Conservation (phyloP, 345 rosid genomes). For the Streptanthus diversifolius region DNA sequence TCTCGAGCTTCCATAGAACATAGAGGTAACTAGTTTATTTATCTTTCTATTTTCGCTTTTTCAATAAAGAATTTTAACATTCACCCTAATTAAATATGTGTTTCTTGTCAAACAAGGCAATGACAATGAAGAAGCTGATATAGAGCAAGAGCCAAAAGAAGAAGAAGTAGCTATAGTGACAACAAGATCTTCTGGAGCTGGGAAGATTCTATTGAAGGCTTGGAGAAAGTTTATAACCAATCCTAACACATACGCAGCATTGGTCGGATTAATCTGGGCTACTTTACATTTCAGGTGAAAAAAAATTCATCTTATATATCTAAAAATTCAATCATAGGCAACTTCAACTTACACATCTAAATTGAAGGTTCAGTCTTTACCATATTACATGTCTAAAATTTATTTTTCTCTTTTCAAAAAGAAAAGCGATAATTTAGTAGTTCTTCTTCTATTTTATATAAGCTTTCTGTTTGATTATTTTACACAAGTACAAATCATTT, state of each 20-base stretch:
- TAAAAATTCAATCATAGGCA: not conserved
- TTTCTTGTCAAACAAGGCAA: slow-evolving; percentile 28
- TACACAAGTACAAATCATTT: not conserved
- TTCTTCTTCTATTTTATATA: slow-evolving; percentile 20
- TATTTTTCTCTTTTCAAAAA: not conserved
- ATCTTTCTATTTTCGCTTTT: not conserved
- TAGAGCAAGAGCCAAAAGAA: slow-evolving; percentile 50
- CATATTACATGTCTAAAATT: not conserved
- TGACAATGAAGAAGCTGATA: slow-evolving; percentile 33
- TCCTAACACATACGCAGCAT: slow-evolving; percentile 80
- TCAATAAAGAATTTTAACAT: not conserved
- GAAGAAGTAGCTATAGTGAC: slow-evolving; percentile 37
- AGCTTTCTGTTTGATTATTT: slow-evolving; percentile 12
- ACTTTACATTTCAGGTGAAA: slow-evolving; percentile 65
- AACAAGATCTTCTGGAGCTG: slow-evolving; percentile 40
- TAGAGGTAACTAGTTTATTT: slow-evolving; percentile 41
- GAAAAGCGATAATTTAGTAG: slow-evolving; percentile 8
- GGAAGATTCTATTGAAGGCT: slow-evolving; percentile 51
- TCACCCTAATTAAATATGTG: not conserved
- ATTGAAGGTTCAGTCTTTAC: slow-evolving; percentile 17
- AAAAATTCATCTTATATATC: not conserved
- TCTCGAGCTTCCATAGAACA: slow-evolving; percentile 39
- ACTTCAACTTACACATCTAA: slow-evolving; percentile 4
- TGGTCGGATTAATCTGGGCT: slow-evolving; percentile 73
- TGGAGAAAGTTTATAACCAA: slow-evolving; percentile 62